These are phyloP conservation scores for Termitomyces titanicus DNA, from an alignment of 768 basidiomycete species.

Conservation along the genomic window DNA sequence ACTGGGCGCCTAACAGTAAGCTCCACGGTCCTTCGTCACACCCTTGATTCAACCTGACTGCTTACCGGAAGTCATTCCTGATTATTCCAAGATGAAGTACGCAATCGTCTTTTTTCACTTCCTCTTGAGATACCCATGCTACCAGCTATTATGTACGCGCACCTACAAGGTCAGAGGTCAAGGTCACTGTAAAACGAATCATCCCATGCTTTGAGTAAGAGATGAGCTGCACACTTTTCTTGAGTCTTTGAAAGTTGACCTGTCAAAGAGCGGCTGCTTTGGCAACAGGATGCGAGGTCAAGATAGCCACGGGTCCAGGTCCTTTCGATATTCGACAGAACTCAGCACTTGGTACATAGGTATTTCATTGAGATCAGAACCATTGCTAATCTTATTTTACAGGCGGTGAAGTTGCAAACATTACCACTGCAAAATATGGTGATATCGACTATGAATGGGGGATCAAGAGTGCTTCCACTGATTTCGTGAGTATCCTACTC, in stretches of 20 bases:
- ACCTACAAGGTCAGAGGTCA: constrained; percentile 57
- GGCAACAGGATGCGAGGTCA: constrained; percentile 20
- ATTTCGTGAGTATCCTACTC: constrained; percentile 56
- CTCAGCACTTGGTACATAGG: constrained; percentile 40
- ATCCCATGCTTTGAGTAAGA: constrained; percentile 47
- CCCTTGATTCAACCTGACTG: neutral
- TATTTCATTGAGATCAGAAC: neutral
- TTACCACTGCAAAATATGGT: constrained; percentile 61
- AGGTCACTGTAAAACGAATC: constrained; percentile 56
- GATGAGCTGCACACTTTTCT: neutral
- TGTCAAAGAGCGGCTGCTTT: constrained; percentile 17
- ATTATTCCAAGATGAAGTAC: constrained; percentile 70
- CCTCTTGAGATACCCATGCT: neutral
- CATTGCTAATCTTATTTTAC: neutral
- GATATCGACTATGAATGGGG: constrained; percentile 63
- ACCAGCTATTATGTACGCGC: constrained; percentile 70
- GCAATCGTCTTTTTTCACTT: constrained; percentile 13
- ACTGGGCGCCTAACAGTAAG: constrained; percentile 74
- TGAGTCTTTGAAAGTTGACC: neutral
- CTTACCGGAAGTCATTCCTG: constrained; percentile 64
- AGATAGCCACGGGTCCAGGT: constrained; percentile 9
- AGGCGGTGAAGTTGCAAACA: constrained; percentile 67
- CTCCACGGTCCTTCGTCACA: neutral
- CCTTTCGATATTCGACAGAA: constrained; percentile 22
- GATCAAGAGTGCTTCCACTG: constrained; percentile 70